Base-by-base conservation (phyloP, 2,329 filamentous ascomycete genomes). In the Colletotrichum viniferum region DNA sequence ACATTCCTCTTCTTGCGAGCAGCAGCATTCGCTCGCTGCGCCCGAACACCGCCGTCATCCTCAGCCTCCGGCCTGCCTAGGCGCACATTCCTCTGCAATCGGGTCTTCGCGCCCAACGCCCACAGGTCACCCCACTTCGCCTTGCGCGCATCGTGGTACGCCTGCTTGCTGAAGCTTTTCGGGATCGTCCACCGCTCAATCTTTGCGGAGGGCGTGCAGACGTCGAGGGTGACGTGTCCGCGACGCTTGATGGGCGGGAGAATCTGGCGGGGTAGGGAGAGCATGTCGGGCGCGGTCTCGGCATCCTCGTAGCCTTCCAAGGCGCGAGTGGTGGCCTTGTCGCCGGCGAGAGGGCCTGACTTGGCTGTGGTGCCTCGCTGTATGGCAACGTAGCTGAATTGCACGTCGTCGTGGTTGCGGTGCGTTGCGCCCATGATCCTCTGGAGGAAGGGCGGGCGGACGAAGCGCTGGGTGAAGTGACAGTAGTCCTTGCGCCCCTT, bases 151-250 rank as follows among this genome's bases (percentile, higher is more conserved):
- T 98, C 97, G 79, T 94, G 95, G 86, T 96, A 98, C 1, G 96
- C 96, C 80, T 94, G 92, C 79, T 91, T 93, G 83, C 93, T 93
- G 84, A 93, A 97, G 75, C 93, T 95, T 79, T 92, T 92, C 3
- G 96, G 95, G 0, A 99, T 93, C 0, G 94, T 97, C 97, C 97
- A 99, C 71, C 97, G 94, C 87, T 99, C 96, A 38, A 98, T 92
- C 56, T 90, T 92, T 36, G 95, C 97, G 1, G 91, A 89, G 0
- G 96, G 94, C 0, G 97, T 98, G 87, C 97, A 99, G 4, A 98
- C 83, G 82, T 99, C 97, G 32, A 99, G 87, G 18, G 94, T 95
- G 58, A 98, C 93, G 82, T 99, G 97, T 1, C 96, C 95, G 52
- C 92, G 92, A 28, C 95, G 92, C 87, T 99, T 99, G 75, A 99